Conservation (phyloP, 2,329 filamentous ascomycete genomes). For the Verruconis gallopava region DNA sequence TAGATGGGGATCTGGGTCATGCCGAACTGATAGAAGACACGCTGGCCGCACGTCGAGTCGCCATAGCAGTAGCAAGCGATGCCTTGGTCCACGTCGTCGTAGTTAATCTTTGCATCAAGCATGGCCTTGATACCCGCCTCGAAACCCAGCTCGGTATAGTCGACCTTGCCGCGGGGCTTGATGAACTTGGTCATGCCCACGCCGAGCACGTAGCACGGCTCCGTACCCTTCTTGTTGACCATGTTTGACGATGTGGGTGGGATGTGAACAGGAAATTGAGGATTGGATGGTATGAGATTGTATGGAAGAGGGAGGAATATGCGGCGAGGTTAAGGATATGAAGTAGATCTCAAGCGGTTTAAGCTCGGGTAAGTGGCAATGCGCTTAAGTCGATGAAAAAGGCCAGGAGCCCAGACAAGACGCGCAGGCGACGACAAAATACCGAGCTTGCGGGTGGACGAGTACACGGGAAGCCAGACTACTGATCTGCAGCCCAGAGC, state of each 20-base stretch:
- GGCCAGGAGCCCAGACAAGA: neutral
- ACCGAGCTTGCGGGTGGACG: neutral
- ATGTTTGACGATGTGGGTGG: slow-evolving; percentile 23
- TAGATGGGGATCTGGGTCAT: slow-evolving; percentile 94
- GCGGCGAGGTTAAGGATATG: neutral
- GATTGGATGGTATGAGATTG: neutral
- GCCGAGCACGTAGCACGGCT: slow-evolving; percentile 74
- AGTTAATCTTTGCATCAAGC: slow-evolving; percentile 74
- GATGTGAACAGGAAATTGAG: neutral
- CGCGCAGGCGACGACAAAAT: no score
- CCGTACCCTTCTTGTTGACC: slow-evolving; percentile 32
- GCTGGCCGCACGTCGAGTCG: slow-evolving; percentile 86
- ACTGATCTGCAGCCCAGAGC: neutral
- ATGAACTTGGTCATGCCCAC: slow-evolving; percentile 99
- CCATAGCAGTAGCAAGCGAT: slow-evolving; percentile 98
- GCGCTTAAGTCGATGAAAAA: neutral
- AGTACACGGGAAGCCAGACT: neutral
- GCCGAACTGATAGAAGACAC: slow-evolving; percentile 97
- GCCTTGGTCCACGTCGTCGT: slow-evolving; percentile 90
- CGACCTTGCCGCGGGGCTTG: slow-evolving; percentile 86
- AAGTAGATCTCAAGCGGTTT: neutral
- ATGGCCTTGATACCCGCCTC: slow-evolving; percentile 85
- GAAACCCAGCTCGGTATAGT: slow-evolving; percentile 89
- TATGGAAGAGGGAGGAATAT: neutral
- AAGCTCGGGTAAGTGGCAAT: neutral